Conservation (phyloP, 768 basidiomycete genomes). For the Boletellus ananas region DNA sequence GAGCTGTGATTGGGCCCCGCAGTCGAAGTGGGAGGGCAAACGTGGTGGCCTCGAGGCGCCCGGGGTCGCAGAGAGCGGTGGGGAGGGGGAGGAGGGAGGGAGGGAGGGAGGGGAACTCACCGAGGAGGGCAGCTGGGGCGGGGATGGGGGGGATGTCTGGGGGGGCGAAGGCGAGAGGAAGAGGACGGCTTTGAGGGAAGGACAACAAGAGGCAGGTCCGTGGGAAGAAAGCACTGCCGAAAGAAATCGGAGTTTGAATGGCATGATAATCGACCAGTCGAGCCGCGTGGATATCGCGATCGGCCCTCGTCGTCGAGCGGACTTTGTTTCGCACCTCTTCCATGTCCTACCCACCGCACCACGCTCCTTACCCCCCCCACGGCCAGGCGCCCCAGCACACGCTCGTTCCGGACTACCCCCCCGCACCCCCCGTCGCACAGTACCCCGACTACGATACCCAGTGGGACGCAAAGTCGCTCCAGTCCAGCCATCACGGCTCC, state of each 20-base stretch:
- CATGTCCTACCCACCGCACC: conserved; percentile 55
- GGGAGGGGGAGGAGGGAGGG: conserved; percentile 3
- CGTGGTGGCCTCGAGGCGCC: conserved; percentile 32
- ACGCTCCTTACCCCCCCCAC: conserved; percentile 46
- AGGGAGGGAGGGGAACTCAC: conserved; percentile 21
- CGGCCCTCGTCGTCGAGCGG: conserved; percentile 10
- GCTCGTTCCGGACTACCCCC: conserved; percentile 36
- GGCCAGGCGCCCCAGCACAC: conserved; percentile 30
- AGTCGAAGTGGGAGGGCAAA: conserved; percentile 14
- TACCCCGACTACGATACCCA: conserved; percentile 44
- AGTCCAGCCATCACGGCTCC: conserved; percentile 67
- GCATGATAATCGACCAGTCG: conserved; percentile 9
- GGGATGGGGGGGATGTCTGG: conserved; percentile 20
- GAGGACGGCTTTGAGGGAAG: conserved; percentile 36
- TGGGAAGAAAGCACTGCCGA: conserved; percentile 29
- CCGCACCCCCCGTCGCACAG: conserved; percentile 31
- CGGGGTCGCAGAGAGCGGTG: conserved; percentile 8
- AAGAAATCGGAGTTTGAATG: conserved; percentile 45
- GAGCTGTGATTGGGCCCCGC: conserved; percentile 1
- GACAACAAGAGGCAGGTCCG: conserved; percentile 44
- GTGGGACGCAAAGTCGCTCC: conserved; percentile 51
- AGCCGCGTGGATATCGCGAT: not conserved
- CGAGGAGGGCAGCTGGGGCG: conserved; percentile 11
- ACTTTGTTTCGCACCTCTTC: conserved; percentile 14
- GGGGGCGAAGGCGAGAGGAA: conserved; percentile 29